Percentiles rank a stretch among this genome's conserved stretches.
Conservation (phyloP, 148 eudicot species). For the Rhododendron griersonianum region DNA sequence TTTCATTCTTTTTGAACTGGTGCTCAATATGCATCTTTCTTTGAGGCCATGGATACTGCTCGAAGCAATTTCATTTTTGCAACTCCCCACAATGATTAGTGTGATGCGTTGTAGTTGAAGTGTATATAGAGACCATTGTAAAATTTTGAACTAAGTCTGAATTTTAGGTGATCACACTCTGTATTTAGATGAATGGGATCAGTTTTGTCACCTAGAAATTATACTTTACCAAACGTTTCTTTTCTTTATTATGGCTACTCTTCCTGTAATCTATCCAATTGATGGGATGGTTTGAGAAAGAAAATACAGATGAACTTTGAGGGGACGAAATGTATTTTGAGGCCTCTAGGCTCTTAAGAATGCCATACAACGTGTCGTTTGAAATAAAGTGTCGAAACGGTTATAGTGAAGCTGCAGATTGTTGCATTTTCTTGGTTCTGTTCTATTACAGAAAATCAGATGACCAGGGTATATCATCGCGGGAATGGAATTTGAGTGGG, state of each 20-base stretch:
- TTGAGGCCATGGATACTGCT: neutral
- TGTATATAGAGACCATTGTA: neutral
- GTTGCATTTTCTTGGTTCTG: conserved; percentile 4
- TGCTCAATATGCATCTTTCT: neutral
- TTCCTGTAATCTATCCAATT: neutral
- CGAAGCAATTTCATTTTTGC: neutral
- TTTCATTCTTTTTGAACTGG: neutral
- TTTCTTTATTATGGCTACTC: neutral
- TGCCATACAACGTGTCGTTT: neutral
- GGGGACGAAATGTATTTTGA: neutral
- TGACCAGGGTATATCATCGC: conserved; percentile 85
- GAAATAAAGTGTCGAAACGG: neutral
- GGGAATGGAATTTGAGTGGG: conserved; percentile 99
- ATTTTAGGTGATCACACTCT: neutral
- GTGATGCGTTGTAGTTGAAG: neutral
- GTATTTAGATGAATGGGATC: neutral
- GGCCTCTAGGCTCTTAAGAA: neutral
- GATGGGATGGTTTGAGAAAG: neutral
- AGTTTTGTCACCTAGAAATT: neutral
- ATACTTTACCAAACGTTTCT: no score
- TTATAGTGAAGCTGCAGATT: neutral
- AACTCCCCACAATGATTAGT: neutral
- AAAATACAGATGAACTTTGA: neutral
- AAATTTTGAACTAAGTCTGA: neutral
- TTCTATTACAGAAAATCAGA: conserved; percentile 53